These are phyloP conservation scores for Fusarium tjaetaba DNA, from an alignment of 2,329 filamentous ascomycete species.

Conservation along the genomic window DNA sequence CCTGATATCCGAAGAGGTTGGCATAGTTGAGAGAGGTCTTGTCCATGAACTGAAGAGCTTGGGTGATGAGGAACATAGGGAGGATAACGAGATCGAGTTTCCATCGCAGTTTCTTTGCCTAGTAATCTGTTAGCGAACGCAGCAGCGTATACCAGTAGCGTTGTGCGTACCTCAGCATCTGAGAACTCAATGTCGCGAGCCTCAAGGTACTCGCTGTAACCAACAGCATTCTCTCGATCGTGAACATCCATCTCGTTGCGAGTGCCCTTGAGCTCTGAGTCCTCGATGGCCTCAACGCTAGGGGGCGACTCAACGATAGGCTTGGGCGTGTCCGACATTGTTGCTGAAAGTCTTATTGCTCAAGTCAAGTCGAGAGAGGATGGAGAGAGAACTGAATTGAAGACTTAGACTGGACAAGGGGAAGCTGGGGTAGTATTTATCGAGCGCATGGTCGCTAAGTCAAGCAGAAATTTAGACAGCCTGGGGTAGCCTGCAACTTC, in stretches of 20 bases:
- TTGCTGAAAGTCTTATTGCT: not conserved
- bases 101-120: constrained; percentile 1
- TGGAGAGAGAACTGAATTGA: not conserved
- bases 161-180: not conserved
- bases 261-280: not conserved
- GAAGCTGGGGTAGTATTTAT: not conserved
- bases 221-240: not conserved
- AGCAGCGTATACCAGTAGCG: not conserved
- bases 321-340: not conserved
- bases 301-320: not conserved
- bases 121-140: not conserved
- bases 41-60: constrained; percentile 6
- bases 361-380: not conserved
- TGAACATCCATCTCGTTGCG: not conserved
- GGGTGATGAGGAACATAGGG: not conserved
- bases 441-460: not conserved
- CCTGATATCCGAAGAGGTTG: constrained; percentile 6
- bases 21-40: constrained; percentile 13
- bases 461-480: not conserved
- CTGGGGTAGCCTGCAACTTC: not conserved
- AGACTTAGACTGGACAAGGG: not conserved
- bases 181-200: constrained; percentile 6
- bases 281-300: not conserved
- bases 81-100: constrained; percentile 10
- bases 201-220: constrained; percentile 1